Evolutionary conservation across 2,329 filamentous ascomycete species (phyloP), one percentile per base, ranked within the genome.

Genomic region (Ceratocystis destructans): DNA sequence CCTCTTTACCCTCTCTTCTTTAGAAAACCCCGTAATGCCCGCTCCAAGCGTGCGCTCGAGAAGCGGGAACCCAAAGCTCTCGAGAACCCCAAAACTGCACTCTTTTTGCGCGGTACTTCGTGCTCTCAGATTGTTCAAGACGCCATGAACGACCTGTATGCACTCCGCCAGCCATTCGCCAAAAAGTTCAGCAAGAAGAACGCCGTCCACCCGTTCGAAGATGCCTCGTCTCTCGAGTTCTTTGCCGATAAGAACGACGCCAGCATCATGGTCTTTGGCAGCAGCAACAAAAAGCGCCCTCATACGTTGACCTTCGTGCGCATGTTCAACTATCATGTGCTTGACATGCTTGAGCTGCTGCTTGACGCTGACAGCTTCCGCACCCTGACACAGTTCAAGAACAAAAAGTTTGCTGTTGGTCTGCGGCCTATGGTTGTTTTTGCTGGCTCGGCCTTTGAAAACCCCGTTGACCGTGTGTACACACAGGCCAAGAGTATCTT

Each of bases 161-260:
- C 89, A 62, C 81, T 99, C 73, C 92, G 93, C 72, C 86, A 88
- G 73, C 91, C 92, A 1, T 82, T 93, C 69, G 87, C 87, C 70
- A 87, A 95, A 76, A 91, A 92, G 71, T 96, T 99, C 79, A 89
- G 86, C 77, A 99, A 97, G 83, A 97, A 97, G 80, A 99, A 99
- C 77, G 82, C 86, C 71, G 88, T 96, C 72, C 91, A 94, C 76
- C 94, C 94, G 1, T 99, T 99, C 76, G 93, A 96, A 76, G 91
- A 95, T 75, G 79, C 88, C 70, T 81, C 87, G 33, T 93, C 88
- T 64, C 83, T 97, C 70, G 90, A 96, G 77, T 99, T 99, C 80
- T 92, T 99, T 80, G 87, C 88, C 69, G 87, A 92, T 74, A 99
- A 97, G 80, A 99, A 99, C 78, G 94, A 99, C 76, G 87, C 89